phyloP scores from a whole-genome alignment of 306 rosid genomes.

The Vachellia pachyceras region DNA sequence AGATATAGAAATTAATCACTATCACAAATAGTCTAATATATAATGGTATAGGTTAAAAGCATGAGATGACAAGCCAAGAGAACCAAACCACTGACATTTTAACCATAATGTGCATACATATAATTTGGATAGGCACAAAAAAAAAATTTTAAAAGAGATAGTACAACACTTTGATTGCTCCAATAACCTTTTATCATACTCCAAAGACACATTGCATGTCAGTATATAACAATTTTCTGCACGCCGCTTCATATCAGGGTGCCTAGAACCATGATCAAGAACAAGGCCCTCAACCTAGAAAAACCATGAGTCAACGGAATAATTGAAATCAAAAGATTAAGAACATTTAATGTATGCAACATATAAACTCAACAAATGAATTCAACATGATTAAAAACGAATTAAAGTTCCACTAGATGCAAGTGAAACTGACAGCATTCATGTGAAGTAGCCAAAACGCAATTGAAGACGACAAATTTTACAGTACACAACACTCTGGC shows the following conservation, averaged over 20 bases:
- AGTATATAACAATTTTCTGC: slow-evolving; percentile 92
- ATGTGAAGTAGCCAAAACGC: background rate
- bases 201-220: slow-evolving; percentile 91
- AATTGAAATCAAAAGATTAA: slow-evolving; percentile 5
- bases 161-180: slow-evolving; percentile 1
- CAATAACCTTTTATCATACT: slow-evolving; percentile 88
- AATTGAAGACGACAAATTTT: background rate
- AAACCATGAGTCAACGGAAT: slow-evolving; percentile 21
- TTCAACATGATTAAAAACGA: background rate
- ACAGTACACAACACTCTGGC: too few relatives aligned
- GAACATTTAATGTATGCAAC: background rate
- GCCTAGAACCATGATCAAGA: slow-evolving; percentile 99
- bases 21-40: background rate
- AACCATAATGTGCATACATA: background rate
- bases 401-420: background rate
- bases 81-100: slow-evolving; percentile 6
- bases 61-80: background rate
- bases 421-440: background rate
- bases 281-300: slow-evolving; percentile 96
- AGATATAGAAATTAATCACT: background rate
- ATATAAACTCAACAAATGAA: slow-evolving; percentile 11
- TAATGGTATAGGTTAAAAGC: background rate
- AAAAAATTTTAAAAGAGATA: background rate
- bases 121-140: background rate
- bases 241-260: slow-evolving; percentile 96